These are phyloP conservation scores for Hypoxylon fragiforme DNA, from an alignment of 495 filamentous ascomycete species.

Conservation along the genomic window DNA sequence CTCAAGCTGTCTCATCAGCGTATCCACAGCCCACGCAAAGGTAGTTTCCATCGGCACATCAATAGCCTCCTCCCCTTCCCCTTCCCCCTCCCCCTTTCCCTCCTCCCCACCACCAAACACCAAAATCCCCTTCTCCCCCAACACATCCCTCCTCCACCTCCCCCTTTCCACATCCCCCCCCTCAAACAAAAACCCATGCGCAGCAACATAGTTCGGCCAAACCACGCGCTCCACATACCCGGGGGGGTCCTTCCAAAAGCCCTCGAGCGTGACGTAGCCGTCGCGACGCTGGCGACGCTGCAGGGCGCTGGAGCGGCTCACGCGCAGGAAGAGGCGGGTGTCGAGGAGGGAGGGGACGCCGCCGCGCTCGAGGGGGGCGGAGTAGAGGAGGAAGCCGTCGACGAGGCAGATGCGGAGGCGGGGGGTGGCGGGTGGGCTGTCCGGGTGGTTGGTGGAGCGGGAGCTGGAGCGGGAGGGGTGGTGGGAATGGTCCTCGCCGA, in stretches of 20 bases:
- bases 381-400: constrained; percentile 87
- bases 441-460: background rate
- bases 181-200: constrained; percentile 76
- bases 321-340: constrained; percentile 73
- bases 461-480: background rate
- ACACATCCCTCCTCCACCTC: constrained; percentile 46
- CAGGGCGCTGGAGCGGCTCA: constrained; percentile 62
- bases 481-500: too few species aligned
- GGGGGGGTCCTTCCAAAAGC: constrained; percentile 92
- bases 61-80: constrained; percentile 23
- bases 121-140: constrained; percentile 50
- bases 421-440: background rate
- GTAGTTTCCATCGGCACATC: constrained; percentile 55
- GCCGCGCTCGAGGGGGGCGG: constrained; percentile 39
- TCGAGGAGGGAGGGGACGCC: constrained; percentile 63
- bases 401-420: constrained; percentile 58
- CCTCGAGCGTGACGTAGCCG: constrained; percentile 86
- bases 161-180: constrained; percentile 65
- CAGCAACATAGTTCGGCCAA: constrained; percentile 86
- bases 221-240: constrained; percentile 94
- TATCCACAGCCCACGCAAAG: constrained; percentile 58
- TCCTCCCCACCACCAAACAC: constrained; percentile 65
- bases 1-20: constrained; percentile 46
- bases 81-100: constrained; percentile 56
- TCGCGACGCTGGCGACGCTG: constrained; percentile 68